Evolutionary conservation across 225 moss, liverwort and hornwort genomes (phyloP).

Genomic region (Anthoceros angustus): DNA sequence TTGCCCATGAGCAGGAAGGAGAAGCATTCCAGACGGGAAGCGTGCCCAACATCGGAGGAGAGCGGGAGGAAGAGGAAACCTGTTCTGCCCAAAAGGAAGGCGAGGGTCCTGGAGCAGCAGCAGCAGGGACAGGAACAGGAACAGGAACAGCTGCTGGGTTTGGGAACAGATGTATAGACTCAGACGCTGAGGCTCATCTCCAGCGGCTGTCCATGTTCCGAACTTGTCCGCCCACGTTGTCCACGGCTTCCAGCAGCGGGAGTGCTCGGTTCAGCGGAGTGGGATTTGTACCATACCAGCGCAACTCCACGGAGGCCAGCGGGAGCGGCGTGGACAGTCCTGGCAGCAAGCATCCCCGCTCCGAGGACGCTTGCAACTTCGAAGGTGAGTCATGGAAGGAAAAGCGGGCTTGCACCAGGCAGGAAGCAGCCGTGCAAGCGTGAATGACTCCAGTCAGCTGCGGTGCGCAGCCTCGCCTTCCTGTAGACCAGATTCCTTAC

Average conservation of each 20-base stretch:
- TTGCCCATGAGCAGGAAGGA: no score
- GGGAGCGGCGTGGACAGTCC: no score
- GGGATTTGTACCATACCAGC: background rate
- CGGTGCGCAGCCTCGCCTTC: no score
- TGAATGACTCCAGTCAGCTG: background rate
- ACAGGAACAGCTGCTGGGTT: background rate
- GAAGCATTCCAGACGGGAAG: no score
- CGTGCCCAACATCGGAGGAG: no score
- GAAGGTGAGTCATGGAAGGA: background rate
- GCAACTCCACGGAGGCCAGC: no score
- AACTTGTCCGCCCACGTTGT: background rate
- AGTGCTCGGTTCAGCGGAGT: background rate
- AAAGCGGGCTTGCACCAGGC: background rate
- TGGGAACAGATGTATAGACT: background rate
- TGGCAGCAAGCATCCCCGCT: slow-evolving; percentile 1
- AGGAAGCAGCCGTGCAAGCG: background rate
- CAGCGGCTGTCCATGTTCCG: background rate
- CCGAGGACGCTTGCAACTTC: background rate
- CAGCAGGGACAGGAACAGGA: background rate
- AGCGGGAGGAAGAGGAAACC: no score
- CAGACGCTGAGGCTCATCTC: background rate
- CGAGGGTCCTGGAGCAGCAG: background rate
- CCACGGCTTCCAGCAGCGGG: slow-evolving; percentile 1
- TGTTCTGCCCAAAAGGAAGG: background rate
- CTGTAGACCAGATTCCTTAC: no score